Percentiles rank a stretch among this genome's conserved stretches.
Conservation (phyloP, 2,329 filamentous ascomycete species). For the Magnaporthiopsis poae region DNA sequence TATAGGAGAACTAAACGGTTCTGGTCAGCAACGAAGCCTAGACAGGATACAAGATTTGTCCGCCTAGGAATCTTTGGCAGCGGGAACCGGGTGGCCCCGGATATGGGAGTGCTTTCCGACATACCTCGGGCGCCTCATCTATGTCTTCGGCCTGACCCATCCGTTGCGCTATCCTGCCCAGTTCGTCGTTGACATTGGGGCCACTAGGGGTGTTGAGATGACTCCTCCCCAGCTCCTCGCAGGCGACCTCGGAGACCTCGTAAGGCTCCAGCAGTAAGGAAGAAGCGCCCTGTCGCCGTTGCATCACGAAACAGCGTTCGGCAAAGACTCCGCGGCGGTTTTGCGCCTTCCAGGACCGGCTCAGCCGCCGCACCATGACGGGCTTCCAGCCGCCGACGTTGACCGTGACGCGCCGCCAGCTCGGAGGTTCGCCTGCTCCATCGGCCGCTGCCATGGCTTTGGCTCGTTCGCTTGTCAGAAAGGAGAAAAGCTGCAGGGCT, state of each 20-base stretch:
- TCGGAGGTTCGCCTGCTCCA: not conserved
- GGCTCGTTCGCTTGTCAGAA: constrained; percentile 23
- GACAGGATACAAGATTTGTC: too few species aligned
- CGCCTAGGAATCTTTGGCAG: too few species aligned
- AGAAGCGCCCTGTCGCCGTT: constrained; percentile 14
- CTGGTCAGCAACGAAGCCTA: too few species aligned
- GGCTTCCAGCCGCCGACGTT: constrained; percentile 39
- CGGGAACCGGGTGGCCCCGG: too few species aligned
- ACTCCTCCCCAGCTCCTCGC: not conserved
- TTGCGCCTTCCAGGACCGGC: constrained; percentile 29
- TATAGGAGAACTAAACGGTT: too few species aligned
- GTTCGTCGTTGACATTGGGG: too few species aligned
- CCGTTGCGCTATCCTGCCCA: too few species aligned
- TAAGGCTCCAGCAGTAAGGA: not conserved
- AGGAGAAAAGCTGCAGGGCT: constrained; percentile 23
- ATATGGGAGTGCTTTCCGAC: too few species aligned
- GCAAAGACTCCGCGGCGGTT: constrained; percentile 35
- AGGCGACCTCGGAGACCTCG: not conserved
- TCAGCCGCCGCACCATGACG: constrained; percentile 33
- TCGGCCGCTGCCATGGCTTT: not conserved
- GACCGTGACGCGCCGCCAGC: constrained; percentile 32
- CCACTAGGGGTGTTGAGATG: not conserved
- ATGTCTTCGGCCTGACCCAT: too few species aligned
- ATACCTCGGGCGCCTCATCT: too few species aligned
- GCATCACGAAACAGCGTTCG: constrained; percentile 36